Evolutionary conservation across 2,329 filamentous ascomycete genomes (phyloP), one percentile per base, ranked within the genome.

Genomic region (Fusarium guadeloupense): DNA sequence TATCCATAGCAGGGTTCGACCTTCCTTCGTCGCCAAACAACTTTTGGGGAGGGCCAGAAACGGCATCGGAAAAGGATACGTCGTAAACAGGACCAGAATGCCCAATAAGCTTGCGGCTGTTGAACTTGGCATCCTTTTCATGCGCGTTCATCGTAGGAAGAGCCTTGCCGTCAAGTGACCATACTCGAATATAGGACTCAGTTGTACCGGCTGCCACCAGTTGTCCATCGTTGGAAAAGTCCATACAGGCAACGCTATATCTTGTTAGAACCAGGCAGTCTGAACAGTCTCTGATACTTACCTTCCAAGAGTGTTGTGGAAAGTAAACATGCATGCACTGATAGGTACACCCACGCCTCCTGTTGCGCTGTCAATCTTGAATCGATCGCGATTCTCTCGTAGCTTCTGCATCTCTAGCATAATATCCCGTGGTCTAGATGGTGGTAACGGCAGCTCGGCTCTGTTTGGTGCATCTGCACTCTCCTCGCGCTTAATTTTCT

Each of bases 281-380:
- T 3, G 4, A 6, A 17, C 13, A 30, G 21, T 9, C 9, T 9
- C 25, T 9, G 16, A 7, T 38, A 51, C 86, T 80, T 78, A 93
- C 92, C 87, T 90, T 75, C 96, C 93, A 62, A 93, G 89, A 0
- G 92, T 96, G 75, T 99, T 99, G 80, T 99, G 95, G 72, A 98
- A 97, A 1, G 95, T 99, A 74, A 96, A 97, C 91, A 98, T 98
- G 80, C 92, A 95, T 20, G 96, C 89, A 69, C 93, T 96, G 56
- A 97, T 83, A 21, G 89, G 88, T 49, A 92, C 87, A 13, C 93
- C 92, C 44, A 93, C 85, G 9, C 93, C 94, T 14, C 92, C 91
- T 12, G 91, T 94, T 28, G 90, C 86, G 17, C 89, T 87, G 56
- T 96, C 91, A 53, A 98, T 94, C 72, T 87, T 90, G 74, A 97